phyloP scores from a whole-genome alignment of 148 eudicot species.

The Simmondsia chinensis region DNA sequence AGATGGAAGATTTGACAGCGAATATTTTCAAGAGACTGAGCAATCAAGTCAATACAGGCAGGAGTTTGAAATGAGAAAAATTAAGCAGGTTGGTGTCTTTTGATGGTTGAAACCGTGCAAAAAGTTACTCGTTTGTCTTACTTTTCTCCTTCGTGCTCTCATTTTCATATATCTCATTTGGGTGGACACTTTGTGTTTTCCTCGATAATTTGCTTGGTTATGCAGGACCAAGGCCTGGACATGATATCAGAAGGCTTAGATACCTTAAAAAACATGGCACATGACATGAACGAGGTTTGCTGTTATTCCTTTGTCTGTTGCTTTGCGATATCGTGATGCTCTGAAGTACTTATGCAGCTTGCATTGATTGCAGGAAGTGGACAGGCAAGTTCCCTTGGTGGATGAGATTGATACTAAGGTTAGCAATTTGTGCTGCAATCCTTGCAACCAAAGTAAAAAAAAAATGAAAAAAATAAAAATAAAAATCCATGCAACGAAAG shows the following conservation, averaged over 20 bases:
- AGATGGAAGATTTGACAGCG: slow-evolving; percentile 78
- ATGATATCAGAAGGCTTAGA: slow-evolving; percentile 92
- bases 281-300: slow-evolving; percentile 95
- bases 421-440: slow-evolving; percentile 7
- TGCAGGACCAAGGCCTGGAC: slow-evolving; percentile 92
- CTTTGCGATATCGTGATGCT: background rate
- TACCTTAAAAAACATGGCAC: slow-evolving; percentile 90
- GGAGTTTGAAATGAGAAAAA: slow-evolving; percentile 95
- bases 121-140: no score
- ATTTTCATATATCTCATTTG: background rate
- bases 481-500: no score
- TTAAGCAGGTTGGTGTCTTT: slow-evolving; percentile 82
- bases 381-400: slow-evolving; percentile 95
- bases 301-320: slow-evolving; percentile 6
- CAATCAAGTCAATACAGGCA: slow-evolving; percentile 81
- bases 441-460: background rate
- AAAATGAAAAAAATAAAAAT: no score
- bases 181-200: background rate
- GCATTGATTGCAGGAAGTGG: slow-evolving; percentile 57
- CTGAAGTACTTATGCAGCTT: background rate
- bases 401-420: slow-evolving; percentile 98
- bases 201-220: slow-evolving; percentile 9
- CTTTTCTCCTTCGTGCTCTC: slow-evolving; percentile 3
- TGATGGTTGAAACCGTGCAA: no score
- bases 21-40: slow-evolving; percentile 79